Conservation (phyloP, 768 basidiomycete species). For the Amanita pseudoporphyria region DNA sequence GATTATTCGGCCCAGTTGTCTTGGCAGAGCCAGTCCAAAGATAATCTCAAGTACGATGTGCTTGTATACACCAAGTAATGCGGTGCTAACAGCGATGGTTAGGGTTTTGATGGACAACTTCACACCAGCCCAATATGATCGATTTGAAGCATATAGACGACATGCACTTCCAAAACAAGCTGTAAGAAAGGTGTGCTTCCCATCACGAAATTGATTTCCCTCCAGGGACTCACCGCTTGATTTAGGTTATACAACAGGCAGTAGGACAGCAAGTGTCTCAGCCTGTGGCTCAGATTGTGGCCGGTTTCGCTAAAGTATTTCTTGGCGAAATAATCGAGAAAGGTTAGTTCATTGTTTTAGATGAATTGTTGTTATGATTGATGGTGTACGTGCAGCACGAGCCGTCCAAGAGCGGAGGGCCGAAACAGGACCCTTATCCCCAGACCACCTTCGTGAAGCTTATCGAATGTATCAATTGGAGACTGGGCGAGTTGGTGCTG, state of each 20-base stretch:
- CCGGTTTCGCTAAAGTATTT: conserved; percentile 86
- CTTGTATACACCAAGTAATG: background rate
- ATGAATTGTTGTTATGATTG: background rate
- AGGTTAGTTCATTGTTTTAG: conserved; percentile 35
- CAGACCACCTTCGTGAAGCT: conserved; percentile 85
- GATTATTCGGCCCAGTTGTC: conserved; percentile 78
- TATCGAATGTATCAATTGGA: conserved; percentile 77
- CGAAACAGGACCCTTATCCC: conserved; percentile 73
- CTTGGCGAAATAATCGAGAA: conserved; percentile 90
- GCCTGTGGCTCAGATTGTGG: conserved; percentile 82
- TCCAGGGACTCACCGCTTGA: background rate
- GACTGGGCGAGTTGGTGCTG: conserved; percentile 73
- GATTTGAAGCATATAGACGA: conserved; percentile 82
- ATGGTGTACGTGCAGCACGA: conserved; percentile 41
- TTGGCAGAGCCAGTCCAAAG: conserved; percentile 83
- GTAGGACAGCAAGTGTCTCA: conserved; percentile 76
- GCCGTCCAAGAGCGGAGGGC: conserved; percentile 62
- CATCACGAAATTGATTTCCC: background rate
- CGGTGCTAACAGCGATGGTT: background rate
- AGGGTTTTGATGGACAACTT: conserved; percentile 90
- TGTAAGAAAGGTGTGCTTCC: conserved; percentile 57
- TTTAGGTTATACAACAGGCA: conserved; percentile 77
- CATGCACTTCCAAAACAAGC: conserved; percentile 78
- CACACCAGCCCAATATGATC: conserved; percentile 72
- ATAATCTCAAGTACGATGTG: conserved; percentile 61